These are phyloP conservation scores for Capronia epimyces DNA, from an alignment of 2,329 filamentous ascomycete species.

Conservation along the genomic window DNA sequence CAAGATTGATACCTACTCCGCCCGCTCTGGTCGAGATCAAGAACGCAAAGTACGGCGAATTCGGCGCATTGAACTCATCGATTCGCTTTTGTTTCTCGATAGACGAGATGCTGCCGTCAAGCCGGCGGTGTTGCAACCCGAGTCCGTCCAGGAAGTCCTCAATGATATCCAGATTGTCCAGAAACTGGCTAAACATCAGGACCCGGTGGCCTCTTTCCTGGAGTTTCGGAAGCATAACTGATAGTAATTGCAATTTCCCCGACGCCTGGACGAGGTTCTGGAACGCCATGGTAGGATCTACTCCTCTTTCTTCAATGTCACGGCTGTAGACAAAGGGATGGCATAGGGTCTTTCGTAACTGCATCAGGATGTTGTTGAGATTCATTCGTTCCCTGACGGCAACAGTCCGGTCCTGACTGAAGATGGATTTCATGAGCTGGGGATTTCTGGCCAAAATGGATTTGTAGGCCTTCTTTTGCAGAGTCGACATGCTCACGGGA, in stretches of 20 bases:
- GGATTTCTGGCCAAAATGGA: constrained; percentile 89
- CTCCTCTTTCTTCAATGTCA: constrained; percentile 76
- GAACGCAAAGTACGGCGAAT: constrained; percentile 81
- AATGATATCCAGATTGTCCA: constrained; percentile 77
- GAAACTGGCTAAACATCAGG: constrained; percentile 91
- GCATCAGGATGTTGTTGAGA: constrained; percentile 91
- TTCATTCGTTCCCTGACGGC: constrained; percentile 68
- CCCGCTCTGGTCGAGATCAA: constrained; percentile 89
- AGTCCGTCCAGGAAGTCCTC: constrained; percentile 85
- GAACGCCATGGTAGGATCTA: constrained; percentile 56
- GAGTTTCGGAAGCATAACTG: constrained; percentile 81
- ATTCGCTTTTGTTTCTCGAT: constrained; percentile 91
- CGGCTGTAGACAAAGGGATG: constrained; percentile 93
- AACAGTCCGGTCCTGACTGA: constrained; percentile 57
- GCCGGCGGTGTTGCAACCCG: constrained; percentile 65
- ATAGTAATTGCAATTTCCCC: constrained; percentile 76
- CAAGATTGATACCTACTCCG: constrained; percentile 94
- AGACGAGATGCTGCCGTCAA: constrained; percentile 77
- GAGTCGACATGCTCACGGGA: constrained; percentile 86
- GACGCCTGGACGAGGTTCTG: constrained; percentile 87
- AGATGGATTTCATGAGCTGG: constrained; percentile 79
- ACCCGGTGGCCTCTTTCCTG: constrained; percentile 81
- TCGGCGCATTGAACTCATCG: constrained; percentile 82
- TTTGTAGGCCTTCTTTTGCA: constrained; percentile 92
- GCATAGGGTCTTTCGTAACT: constrained; percentile 87